These are phyloP conservation scores for Rehmannia glutinosa DNA, from an alignment of 257 asterid genomes.

Conservation along the genomic window DNA sequence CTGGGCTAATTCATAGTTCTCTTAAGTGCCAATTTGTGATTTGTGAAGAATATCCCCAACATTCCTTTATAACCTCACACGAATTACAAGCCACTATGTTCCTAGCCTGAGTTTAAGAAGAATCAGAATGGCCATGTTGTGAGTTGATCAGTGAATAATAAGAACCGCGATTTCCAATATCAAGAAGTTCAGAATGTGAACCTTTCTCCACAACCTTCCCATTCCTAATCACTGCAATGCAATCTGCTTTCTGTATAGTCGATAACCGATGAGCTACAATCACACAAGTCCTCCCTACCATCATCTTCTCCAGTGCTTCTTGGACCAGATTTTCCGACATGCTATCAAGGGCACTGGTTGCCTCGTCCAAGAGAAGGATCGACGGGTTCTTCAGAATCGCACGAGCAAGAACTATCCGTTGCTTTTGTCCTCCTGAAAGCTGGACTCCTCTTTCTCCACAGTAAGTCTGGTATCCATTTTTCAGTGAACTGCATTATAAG, in stretches of 20 bases:
- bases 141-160: conserved; percentile 51
- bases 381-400: conserved; percentile 68
- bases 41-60: too few relatives aligned
- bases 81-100: too few relatives aligned
- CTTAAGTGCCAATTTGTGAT: too few relatives aligned
- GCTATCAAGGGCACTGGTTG: conserved; percentile 68
- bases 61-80: too few relatives aligned
- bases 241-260: conserved; percentile 58
- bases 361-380: conserved; percentile 74
- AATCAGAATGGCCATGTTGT: conserved; percentile 33
- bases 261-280: conserved; percentile 67
- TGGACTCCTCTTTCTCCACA: conserved; percentile 81
- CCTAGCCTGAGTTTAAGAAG: too few relatives aligned
- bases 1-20: too few relatives aligned
- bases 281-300: conserved; percentile 58
- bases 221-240: conserved; percentile 52
- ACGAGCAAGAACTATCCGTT: conserved; percentile 65
- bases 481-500: conserved; percentile 37
- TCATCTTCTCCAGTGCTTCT: conserved; percentile 60
- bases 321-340: conserved; percentile 58
- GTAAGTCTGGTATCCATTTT: conserved; percentile 54
- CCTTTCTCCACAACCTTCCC: conserved; percentile 74
- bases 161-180: conserved; percentile 37
- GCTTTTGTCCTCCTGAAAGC: conserved; percentile 79
- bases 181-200: conserved; percentile 50